These are phyloP conservation scores for Colletotrichum sp. DNA, from an alignment of 2,329 filamentous ascomycete genomes.

Conservation along the genomic window DNA sequence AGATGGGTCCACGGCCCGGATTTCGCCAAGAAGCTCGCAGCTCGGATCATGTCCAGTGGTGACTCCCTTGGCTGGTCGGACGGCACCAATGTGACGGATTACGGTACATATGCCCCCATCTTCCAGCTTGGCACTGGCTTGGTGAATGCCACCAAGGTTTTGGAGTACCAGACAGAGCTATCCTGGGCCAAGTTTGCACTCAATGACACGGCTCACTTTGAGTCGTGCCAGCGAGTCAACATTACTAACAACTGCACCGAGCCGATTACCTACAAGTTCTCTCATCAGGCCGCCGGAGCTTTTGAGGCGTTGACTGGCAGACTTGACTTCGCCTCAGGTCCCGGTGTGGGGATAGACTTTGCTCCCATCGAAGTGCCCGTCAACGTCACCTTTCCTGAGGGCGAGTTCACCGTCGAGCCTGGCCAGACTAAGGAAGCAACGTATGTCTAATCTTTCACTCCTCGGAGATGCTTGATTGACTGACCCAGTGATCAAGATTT, in stretches of 20 bases:
- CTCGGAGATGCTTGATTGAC: neutral
- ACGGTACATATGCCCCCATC: conserved; percentile 31
- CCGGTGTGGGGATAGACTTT: neutral
- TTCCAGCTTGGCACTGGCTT: conserved; percentile 52
- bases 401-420: conserved; percentile 27
- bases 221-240: conserved; percentile 32
- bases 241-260: conserved; percentile 47
- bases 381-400: conserved; percentile 1
- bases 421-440: conserved; percentile 26
- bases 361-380: neutral
- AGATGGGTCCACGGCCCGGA: conserved; percentile 39
- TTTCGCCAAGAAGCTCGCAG: conserved; percentile 26
- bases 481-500: conserved; percentile 16
- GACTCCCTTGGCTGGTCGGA: conserved; percentile 40
- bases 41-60: conserved; percentile 32
- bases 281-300: conserved; percentile 36
- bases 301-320: conserved; percentile 2
- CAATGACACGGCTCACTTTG: conserved; percentile 52
- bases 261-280: conserved; percentile 44
- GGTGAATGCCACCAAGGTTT: conserved; percentile 49
- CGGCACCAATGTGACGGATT: conserved; percentile 21
- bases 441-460: neutral
- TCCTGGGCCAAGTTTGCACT: conserved; percentile 50
- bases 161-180: conserved; percentile 43
- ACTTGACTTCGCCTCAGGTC: neutral